Base-by-base conservation (phyloP, 2,329 filamentous ascomycete species). In the Pseudocercospora vitis region DNA sequence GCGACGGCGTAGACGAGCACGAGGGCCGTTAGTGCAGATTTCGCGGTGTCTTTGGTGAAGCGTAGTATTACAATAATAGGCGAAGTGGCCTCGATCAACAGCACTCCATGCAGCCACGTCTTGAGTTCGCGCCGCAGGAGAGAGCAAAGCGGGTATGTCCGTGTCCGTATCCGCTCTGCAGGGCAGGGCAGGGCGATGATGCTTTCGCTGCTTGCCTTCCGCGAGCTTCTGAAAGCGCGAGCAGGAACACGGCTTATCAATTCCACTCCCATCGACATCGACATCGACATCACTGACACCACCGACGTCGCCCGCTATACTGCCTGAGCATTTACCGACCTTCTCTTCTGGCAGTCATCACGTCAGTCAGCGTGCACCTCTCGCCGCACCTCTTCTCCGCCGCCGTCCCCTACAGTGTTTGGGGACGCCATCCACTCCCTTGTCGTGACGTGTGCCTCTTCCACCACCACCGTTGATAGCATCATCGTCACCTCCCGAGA, bases 331-430 rank as follows among this genome's bases (percentile, higher is more conserved):
- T 12, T 26, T 45, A n/a, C 40, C 40, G 8, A 29, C 40, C 19
- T 21, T 45, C 40, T 18, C 29, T 45, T 24, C 40, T 45, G 40
- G 24, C 23, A 21, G 8, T 28, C 2, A n/a, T 1, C 14, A 14
- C 40, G 19, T 14, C 32, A 18, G 18, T 9, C 16, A 26, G 8
- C 33, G 45, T 39, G 45, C 52, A 45, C 40, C 21, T 48, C 9
- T n/a, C 35, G 51, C 55, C 49, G 50, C 28, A 39, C 35, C 48
- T 49, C 48, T 40, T 35, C n/a, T 26, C 42, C 50, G 26, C 29
- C 37, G 39, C 47, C n/a, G 26, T 35, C 54, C 47, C 48, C 52
- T 21, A 46, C 54, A 46, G 48, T 32, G 48, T 42, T 49, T 21
- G 18, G 37, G 26, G 26, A 6, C 11, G 18, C 37, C 39, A 32